Conservation (phyloP, 2,329 filamentous ascomycete genomes). For the Penicillium sp. region DNA sequence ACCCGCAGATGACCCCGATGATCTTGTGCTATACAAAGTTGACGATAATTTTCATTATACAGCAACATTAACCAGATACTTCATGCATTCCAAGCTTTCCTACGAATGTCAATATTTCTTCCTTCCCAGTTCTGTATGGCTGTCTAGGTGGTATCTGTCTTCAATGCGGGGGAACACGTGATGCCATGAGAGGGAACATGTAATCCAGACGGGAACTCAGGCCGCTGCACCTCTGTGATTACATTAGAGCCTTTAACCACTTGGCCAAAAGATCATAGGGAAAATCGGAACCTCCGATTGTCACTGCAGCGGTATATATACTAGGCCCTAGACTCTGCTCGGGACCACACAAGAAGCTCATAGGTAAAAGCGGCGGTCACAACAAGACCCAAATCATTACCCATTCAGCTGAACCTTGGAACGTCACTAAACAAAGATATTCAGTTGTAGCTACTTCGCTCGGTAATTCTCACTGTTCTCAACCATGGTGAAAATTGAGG, state of each 20-base stretch:
- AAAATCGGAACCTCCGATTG: too few relatives aligned
- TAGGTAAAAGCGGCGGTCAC: background rate
- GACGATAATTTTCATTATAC: background rate
- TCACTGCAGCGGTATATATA: too few relatives aligned
- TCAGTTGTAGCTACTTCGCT: background rate
- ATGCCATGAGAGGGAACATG: background rate
- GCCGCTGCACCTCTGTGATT: too few relatives aligned
- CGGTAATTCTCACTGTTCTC: background rate
- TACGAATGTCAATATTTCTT: background rate
- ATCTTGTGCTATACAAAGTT: background rate
- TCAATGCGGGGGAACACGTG: conserved; percentile 9
- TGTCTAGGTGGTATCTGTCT: background rate
- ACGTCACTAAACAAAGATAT: background rate
- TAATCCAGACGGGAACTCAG: too few relatives aligned
- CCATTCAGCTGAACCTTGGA: background rate
- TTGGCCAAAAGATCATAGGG: too few relatives aligned
- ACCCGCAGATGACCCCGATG: conserved; percentile 7
- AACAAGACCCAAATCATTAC: background rate
- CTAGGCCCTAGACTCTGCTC: too few relatives aligned
- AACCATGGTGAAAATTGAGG: conserved; percentile 44
- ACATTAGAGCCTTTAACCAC: too few relatives aligned
- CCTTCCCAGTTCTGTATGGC: background rate
- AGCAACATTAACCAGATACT: background rate
- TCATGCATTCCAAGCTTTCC: background rate
- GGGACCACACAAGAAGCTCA: too few relatives aligned